Evolutionary conservation across 129 eudicot species (phyloP).

Genomic region (Oenanthe sinensis): DNA sequence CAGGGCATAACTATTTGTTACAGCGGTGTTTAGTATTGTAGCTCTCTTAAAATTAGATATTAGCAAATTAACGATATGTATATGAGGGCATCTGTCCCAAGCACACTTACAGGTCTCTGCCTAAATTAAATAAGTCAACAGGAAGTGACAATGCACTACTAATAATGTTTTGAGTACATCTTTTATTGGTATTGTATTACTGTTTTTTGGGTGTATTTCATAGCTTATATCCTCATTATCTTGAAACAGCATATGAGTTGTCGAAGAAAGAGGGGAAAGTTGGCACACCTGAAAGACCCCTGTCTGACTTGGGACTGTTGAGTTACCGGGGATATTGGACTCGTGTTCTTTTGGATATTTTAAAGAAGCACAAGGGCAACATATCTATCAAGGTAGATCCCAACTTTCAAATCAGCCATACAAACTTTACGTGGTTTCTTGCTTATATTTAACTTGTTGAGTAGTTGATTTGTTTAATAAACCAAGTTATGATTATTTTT

Average conservation of each 20-base stretch:
- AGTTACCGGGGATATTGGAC: slow-evolving; percentile 99
- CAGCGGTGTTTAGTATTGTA: neutral
- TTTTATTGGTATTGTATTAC: neutral
- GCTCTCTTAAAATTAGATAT: neutral
- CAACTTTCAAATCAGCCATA: neutral
- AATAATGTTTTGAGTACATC: neutral
- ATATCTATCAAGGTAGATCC: slow-evolving; percentile 78
- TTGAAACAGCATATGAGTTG: slow-evolving; percentile 71
- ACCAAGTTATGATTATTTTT: neutral
- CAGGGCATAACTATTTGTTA: neutral
- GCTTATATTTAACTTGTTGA: neutral
- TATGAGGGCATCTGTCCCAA: neutral
- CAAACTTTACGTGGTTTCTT: neutral
- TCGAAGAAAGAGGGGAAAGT: slow-evolving; percentile 96
- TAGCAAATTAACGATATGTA: neutral
- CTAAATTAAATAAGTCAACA: neutral
- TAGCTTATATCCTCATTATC: neutral
- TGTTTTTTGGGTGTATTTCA: neutral
- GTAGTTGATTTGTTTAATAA: neutral
- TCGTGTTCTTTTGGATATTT: slow-evolving; percentile 80
- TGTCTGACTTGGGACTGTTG: slow-evolving; percentile 83
- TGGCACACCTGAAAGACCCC: slow-evolving; percentile 97
- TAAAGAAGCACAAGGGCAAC: slow-evolving; percentile 97
- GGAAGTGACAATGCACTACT: neutral
- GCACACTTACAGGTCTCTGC: neutral